Conservation (phyloP, 176 grass and related monocot genomes). For the Cenchrus fungigraminus region DNA sequence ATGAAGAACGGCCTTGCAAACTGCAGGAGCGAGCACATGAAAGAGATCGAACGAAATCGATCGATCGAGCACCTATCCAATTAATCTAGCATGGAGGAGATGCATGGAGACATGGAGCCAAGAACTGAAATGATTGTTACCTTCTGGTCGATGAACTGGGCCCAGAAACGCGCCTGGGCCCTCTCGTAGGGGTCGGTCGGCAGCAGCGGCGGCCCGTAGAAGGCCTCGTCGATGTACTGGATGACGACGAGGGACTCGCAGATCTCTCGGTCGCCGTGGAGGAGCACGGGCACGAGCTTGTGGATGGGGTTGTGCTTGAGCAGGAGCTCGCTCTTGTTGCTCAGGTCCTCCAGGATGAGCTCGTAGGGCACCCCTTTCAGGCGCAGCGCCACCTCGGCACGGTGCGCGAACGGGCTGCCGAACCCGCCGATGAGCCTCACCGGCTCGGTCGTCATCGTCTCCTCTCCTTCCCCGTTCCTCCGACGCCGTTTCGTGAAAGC, state of each 20-base stretch:
- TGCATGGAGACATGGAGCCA: background rate
- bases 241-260: constrained; percentile 48
- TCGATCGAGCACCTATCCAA: too few relatives aligned
- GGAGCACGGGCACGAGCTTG: constrained; percentile 49
- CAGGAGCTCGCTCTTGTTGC: constrained; percentile 49
- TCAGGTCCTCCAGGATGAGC: constrained; percentile 35
- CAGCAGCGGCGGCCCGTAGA: background rate
- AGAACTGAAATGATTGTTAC: background rate
- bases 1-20: constrained; percentile 22
- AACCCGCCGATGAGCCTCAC: constrained; percentile 38
- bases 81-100: too few relatives aligned
- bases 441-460: constrained; percentile 19
- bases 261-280: constrained; percentile 30
- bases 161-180: constrained; percentile 42
- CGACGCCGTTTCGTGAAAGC: too few relatives aligned
- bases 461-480: background rate
- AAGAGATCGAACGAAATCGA: too few relatives aligned
- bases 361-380: constrained; percentile 51
- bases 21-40: background rate
- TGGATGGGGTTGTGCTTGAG: constrained; percentile 49
- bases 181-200: background rate
- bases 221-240: constrained; percentile 56
- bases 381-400: constrained; percentile 38
- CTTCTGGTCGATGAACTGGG: constrained; percentile 38
- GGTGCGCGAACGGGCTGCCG: constrained; percentile 41